Evolutionary conservation across 495 filamentous ascomycete species (phyloP), one percentile per base, ranked within the genome.

Genomic region (Penicillium ucsense): DNA sequence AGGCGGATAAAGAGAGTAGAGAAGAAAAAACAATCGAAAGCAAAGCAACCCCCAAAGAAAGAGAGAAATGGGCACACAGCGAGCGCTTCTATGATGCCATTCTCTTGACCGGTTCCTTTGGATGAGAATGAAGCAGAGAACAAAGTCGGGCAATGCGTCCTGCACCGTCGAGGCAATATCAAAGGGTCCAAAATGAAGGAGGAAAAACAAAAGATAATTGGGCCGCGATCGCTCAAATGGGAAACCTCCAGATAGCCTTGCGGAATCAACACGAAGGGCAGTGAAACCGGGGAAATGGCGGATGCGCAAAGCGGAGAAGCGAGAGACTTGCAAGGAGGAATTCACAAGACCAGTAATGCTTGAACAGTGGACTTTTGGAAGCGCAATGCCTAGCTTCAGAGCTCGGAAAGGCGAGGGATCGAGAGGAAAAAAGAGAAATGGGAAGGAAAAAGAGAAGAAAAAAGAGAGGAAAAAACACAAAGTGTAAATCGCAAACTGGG

Each of bases 391-490:
- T 20, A 20, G 20, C 20, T 20, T 20, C 20, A 20, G 20, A 20
- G 20, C 20, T 20, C 20, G 2, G 20, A 20, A 1, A 20, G 20
- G 20, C 20, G 20, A 20, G 20, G 20, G 20, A 20, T 20, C 20
- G 20, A 20, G 39, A 42, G 35, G 9, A 52, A 47, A 53, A 45
- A 35, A 36, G 40, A 41, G 27, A 46, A 38, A 38, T 45, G 40
- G 50, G 32, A 54, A 43, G 51, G 41, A 54, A 41, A 49, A 46
- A 47, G 30, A 45, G 9, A 51, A 36, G 35, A 49, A 45, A 43
- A 46, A 43, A 30, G 46, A 46, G 49, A 45, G 38, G 30, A 49
- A n/a, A 43, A 43, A 28, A 38, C 20, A 51, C 39, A 38, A 41
- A 51, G 38, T n/a, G n/a, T n/a, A n/a, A n/a, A n/a, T n/a, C 35